Base-by-base conservation (phyloP, 306 rosid species). In the Castanea mollissima region DNA sequence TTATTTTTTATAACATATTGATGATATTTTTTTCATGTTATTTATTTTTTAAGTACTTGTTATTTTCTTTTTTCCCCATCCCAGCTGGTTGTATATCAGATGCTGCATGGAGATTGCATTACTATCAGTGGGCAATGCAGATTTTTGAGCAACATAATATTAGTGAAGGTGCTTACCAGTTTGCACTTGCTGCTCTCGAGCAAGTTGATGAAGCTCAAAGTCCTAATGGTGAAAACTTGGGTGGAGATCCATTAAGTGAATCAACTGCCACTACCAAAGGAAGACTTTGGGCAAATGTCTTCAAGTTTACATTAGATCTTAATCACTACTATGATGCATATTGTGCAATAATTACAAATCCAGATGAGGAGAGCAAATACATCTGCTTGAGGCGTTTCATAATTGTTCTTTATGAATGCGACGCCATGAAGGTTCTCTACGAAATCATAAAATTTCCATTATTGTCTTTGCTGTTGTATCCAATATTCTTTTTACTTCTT, bases 131-230 rank as follows among this genome's bases (percentile, higher is more conserved):
- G 97, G 92, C 86, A 77, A 91, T 95, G 99, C 97, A 92, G 80
- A 85, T 89, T 83, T 95, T 92, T 83, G 99, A 95, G 84, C 99
- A 90, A 70, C 82, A 92, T 82, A 89, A 86, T 76, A 79, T 95
- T 35, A 92, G 91, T 71, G 94, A 91, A 81, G 99, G 97, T 80
- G 97, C 97, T 83, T 90, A 86, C 87, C 92, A 92, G 88, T 95
- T 95, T 87, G 99, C 95, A 75, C 99, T 92, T 77, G 97, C 99
- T 78, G 98, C 99, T 32, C 99, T 95, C 34, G 99, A 92, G 91
- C 95, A 88, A 85, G 97, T 91, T 77, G 99, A 92, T 77, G 99
- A 95, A 83, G 93, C 91, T 78, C 78, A 77, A 16, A 55, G 49
- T 60, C 65, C 71, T 77, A 80, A 85, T 27, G 91, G 77, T 76